Evolutionary conservation across 768 basidiomycete species (phyloP), one percentile per base, ranked within the genome.

Genomic region (Hemileccinum rubropunctum): DNA sequence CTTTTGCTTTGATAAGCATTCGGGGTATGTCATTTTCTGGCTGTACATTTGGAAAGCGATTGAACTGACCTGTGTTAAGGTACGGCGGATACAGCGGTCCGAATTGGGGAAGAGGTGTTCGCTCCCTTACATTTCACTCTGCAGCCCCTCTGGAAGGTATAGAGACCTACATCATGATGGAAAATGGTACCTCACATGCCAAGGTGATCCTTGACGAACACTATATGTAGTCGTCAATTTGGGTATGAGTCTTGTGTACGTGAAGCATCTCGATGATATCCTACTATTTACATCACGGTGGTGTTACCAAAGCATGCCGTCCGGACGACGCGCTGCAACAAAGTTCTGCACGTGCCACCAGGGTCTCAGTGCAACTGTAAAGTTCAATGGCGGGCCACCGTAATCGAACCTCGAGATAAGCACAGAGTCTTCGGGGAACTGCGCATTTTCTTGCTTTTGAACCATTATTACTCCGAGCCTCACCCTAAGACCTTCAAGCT

Each of bases 1-100:
- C 0, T 87, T 88, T 63, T 91, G 88, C 62, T 91, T 89, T 54
- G 34, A 78, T 59, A 89, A 89, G 62, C 88, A 89, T 61, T 84
- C 85, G 2, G 87, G 86, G 81, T 86, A 56, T 12, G 61, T 62
- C 39, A 3, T 39, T 20, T 26, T 50, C 32, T 12, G 4, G 7
- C 3, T 37, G 34, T 40, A 23, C 34, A 2, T 17, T 48, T 2
- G 20, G 17, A 42, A 47, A 11, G 43, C 39, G 3, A 51, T 50
- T 20, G 17, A 41, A 20, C 21, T 43, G n/a, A 35, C 21, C 18
- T 10, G n/a, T 35, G 18, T 36, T 43, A 23, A 86, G 84, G n/a
- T 86, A 87, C 47, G 86, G 86, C 7, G 85, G 84, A 0, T 67
- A 86, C 58, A 71, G 72, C 30, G 51, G 65, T 14, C 56, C 68